Base-by-base conservation (phyloP, 2,329 filamentous ascomycete genomes). In the Fonsecaea nubica region DNA sequence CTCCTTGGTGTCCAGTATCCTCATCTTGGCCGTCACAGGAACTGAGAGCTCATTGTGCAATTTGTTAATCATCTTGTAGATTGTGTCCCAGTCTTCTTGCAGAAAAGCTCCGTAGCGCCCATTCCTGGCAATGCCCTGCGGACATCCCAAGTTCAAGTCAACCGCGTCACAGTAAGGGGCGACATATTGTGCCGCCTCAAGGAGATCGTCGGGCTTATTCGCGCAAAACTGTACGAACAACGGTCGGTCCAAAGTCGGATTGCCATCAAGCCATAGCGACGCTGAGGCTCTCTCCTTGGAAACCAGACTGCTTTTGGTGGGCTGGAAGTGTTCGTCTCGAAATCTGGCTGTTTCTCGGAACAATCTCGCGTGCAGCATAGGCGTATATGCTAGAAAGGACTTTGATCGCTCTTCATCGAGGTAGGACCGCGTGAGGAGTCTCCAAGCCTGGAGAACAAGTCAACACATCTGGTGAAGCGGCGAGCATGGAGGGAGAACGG, bases 221-320 rank as follows among this genome's bases (percentile, higher is more conserved):
- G 81, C 78, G 83, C 95, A 99, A 79, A 99, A 99, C 76, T 99
- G 95, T 2, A 97, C 94, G 73, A 97, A 93, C 9, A 98, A 87
- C 0, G 95, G 95, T 5, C 95, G 87, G 79, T 99, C 95, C 66
- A 93, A 83, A 13, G 84, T 75, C 0, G 93, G 91, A 78, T 97
- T 94, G 52, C 95, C 95, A 79, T 99, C 95, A 32, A 98, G 89
- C 78, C 88, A 91, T 68, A 73, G 77, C 40, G 69, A 80, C 73
- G 57, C 77, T 75, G 67, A 75, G 54, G 68, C 79, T 75, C 33
- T 70, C 35, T 66, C 73, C 62, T 58, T 79, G 72, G 50, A 79
- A 67, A 32, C 75, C 71, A 72, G 57, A 63, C 69, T 80, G 76
- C 58, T 80, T 68, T 79, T 79, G 4, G 83, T 84, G 0, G 92